These are phyloP conservation scores for Sclerotinia sclerotiorum DNA, from an alignment of 2,329 filamentous ascomycete species.

Conservation along the genomic window DNA sequence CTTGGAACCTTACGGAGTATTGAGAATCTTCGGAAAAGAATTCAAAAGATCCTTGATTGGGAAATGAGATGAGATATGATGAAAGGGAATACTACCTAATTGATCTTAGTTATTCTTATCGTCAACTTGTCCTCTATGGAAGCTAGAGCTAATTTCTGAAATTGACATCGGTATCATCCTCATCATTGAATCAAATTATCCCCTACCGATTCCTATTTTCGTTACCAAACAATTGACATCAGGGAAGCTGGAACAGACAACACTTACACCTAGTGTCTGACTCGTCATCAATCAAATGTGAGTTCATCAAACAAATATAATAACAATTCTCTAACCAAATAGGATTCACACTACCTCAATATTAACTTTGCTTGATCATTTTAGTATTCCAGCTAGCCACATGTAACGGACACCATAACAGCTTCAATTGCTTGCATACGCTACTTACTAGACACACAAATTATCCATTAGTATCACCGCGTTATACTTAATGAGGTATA, in stretches of 20 bases:
- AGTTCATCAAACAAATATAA: neutral
- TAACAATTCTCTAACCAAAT: neutral
- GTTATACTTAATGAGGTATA: neutral
- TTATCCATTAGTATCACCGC: neutral
- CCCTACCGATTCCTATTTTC: too few species aligned
- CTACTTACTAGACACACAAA: neutral
- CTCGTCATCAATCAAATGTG: neutral
- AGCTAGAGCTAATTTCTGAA: neutral
- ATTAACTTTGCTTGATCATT: neutral
- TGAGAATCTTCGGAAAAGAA: neutral
- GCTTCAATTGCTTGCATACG: constrained; percentile 4
- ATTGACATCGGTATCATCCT: neutral
- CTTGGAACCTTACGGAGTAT: too few species aligned
- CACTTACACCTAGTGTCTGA: neutral
- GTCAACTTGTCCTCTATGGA: too few species aligned
- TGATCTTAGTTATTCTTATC: neutral
- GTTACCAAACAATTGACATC: neutral
- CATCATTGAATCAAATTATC: neutral
- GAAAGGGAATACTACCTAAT: neutral
- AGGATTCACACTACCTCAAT: neutral
- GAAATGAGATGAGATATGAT: neutral
- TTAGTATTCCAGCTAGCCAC: neutral
- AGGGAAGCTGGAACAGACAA: neutral
- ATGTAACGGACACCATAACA: neutral
- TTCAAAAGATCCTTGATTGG: neutral